Evolutionary conservation across 108 stramenopile species (phyloP).

Genomic region (Skeletonema grethae): DNA sequence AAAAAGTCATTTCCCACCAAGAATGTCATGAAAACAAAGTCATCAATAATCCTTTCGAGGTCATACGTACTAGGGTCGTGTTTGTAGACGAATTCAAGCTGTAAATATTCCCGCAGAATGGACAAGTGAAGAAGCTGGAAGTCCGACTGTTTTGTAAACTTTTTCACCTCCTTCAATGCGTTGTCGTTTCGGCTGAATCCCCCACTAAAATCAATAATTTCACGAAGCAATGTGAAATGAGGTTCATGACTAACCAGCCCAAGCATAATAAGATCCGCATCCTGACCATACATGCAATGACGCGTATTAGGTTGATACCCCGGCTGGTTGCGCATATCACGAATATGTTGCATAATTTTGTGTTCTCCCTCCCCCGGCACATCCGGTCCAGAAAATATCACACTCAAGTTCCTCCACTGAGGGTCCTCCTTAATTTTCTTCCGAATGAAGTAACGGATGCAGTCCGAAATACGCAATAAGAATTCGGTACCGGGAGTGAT

Average conservation of each 20-base stretch:
- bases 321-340: conserved; percentile 83
- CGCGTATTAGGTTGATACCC: conserved; percentile 90
- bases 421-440: conserved; percentile 97
- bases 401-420: conserved; percentile 85
- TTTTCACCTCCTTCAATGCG: conserved; percentile 87
- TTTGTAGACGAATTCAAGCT: conserved; percentile 83
- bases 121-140: conserved; percentile 98
- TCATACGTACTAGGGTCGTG: conserved; percentile 53
- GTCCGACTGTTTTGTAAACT: conserved; percentile 93
- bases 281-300: conserved; percentile 99
- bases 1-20: conserved; percentile 98
- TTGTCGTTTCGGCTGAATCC: conserved; percentile 62
- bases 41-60: conserved; percentile 96
- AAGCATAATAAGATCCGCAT: conserved; percentile 99
- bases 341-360: conserved; percentile 99
- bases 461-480: conserved; percentile 86
- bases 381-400: conserved; percentile 97
- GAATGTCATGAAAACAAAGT: conserved; percentile 99
- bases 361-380: conserved; percentile 99
- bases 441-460: conserved; percentile 91
- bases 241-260: conserved; percentile 97
- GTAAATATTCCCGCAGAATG: conserved; percentile 94
- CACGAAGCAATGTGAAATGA: conserved; percentile 95
- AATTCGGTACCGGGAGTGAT: conserved; percentile 99
- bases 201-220: conserved; percentile 92